These are phyloP conservation scores for Candida taoyuanica DNA, from an alignment of 805 yeast species.

Conservation along the genomic window DNA sequence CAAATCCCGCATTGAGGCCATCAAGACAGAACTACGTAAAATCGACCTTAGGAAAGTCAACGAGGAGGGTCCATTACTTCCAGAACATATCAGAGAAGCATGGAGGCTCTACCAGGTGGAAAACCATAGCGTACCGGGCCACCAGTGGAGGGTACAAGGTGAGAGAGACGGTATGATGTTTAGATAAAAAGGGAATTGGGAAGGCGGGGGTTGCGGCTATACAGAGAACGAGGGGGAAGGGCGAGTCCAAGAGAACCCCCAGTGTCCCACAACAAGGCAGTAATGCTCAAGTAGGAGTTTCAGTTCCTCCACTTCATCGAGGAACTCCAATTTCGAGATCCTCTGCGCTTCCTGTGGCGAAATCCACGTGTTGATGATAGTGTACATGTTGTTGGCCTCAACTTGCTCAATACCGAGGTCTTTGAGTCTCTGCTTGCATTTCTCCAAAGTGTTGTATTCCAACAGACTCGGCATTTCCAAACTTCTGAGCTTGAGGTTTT, in stretches of 20 bases:
- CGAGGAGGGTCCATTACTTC: constrained; percentile 57
- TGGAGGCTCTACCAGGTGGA: constrained; percentile 74
- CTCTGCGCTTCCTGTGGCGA: constrained; percentile 34
- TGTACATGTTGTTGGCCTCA: constrained; percentile 30
- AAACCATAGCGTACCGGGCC: constrained; percentile 54
- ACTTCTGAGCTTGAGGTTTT: constrained; percentile 42
- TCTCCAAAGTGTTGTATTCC: constrained; percentile 34
- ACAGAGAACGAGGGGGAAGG: too few species aligned
- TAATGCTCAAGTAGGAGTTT: constrained; percentile 48
- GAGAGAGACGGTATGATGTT: constrained; percentile 69
- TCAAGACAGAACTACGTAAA: constrained; percentile 25
- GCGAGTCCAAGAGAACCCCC: constrained; percentile 25
- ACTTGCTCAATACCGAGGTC: constrained; percentile 16
- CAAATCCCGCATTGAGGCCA: constrained; percentile 20
- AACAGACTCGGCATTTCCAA: constrained; percentile 38
- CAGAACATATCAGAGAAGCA: constrained; percentile 85
- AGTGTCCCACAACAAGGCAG: constrained; percentile 33
- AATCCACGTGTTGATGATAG: constrained; percentile 30
- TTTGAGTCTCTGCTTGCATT: constrained; percentile 18
- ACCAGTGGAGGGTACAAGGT: constrained; percentile 70
- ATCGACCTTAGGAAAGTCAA: constrained; percentile 31
- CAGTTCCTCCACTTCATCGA: constrained; percentile 59
- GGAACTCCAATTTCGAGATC: constrained; percentile 43
- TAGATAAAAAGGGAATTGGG: constrained; percentile 43
- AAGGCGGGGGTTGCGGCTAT: too few species aligned